A percentile compares a stretch with the other conserved stretches of the same genome.
These are phyloP conservation scores for Papilionanthe hybrid DNA, from an alignment of 116 monocot species.

Conservation along the genomic window DNA sequence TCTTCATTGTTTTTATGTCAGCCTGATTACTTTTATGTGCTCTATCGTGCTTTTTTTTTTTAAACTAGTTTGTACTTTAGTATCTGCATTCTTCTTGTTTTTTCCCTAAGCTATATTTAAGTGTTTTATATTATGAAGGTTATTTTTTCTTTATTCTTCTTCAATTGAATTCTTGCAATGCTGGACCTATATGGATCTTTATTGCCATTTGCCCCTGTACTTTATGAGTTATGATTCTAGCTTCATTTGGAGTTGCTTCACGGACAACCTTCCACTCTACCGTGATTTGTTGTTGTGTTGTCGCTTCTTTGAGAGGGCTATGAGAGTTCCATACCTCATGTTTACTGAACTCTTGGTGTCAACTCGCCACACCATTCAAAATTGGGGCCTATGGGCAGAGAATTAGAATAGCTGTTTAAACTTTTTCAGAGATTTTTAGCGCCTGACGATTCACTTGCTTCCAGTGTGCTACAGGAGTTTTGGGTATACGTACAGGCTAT, in stretches of 20 bases:
- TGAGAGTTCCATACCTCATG: not conserved
- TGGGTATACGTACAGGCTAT: no score
- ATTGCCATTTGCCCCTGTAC: no score
- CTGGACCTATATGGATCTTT: not conserved
- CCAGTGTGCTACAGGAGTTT: no score
- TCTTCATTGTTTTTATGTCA: not conserved
- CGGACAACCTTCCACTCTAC: not conserved
- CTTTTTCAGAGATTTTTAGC: no score
- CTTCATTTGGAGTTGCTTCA: not conserved
- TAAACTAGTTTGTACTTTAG: not conserved
- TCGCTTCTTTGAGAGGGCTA: not conserved
- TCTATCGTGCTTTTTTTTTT: not conserved
- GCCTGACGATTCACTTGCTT: no score
- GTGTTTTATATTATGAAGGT: not conserved
- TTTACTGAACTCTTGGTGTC: not conserved
- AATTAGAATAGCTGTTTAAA: not conserved
- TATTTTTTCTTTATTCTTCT: not conserved
- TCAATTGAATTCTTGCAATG: not conserved
- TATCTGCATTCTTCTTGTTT: not conserved
- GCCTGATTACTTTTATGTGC: not conserved
- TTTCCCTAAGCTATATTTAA: not conserved
- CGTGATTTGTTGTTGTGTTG: not conserved
- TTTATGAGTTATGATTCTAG: not conserved
- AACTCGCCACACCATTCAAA: not conserved
- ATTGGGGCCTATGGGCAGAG: not conserved